Conservation (phyloP, 305 asterid genomes). For the Striga hermonthica region DNA sequence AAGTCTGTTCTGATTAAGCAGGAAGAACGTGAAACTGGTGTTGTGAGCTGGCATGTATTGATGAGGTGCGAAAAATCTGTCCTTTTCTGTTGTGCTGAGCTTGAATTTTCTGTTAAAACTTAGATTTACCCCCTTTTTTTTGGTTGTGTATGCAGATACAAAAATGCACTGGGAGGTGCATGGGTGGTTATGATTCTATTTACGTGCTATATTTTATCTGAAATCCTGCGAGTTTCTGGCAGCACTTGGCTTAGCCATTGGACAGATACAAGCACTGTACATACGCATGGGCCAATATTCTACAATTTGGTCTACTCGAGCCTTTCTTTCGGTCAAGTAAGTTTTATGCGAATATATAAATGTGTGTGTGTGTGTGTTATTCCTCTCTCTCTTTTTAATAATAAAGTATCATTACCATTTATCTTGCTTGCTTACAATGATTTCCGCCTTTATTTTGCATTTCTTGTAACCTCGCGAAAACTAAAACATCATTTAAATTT, state of each 20-base stretch:
- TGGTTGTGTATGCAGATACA: slow-evolving; percentile 59
- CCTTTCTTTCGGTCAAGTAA: slow-evolving; percentile 86
- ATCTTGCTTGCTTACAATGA: slow-evolving; percentile 21
- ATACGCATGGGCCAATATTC: slow-evolving; percentile 53
- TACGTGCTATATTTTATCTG: slow-evolving; percentile 62
- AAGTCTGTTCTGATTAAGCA: slow-evolving; percentile 78
- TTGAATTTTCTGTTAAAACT: not conserved
- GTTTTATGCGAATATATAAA: too few species aligned
- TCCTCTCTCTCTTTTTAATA: not conserved
- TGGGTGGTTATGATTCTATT: slow-evolving; percentile 87
- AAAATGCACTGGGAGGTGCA: slow-evolving; percentile 91
- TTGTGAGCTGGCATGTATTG: slow-evolving; percentile 82
- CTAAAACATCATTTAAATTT: slow-evolving; percentile 27
- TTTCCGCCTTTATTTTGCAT: slow-evolving; percentile 24
- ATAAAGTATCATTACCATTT: slow-evolving; percentile 20
- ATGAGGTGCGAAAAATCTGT: slow-evolving; percentile 46
- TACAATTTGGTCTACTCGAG: slow-evolving; percentile 71
- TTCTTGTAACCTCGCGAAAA: too few species aligned
- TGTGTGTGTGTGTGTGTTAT: too few species aligned
- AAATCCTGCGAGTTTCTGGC: slow-evolving; percentile 75
- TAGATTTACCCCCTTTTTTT: not conserved
- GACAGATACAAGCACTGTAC: slow-evolving; percentile 60
- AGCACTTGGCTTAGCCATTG: slow-evolving; percentile 97
- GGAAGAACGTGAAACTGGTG: slow-evolving; percentile 93
- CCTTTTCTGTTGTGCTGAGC: too few species aligned